A percentile compares a stretch with the other conserved stretches of the same genome.
Conservation (phyloP, 768 basidiomycete genomes). For the Mycena crocata region DNA sequence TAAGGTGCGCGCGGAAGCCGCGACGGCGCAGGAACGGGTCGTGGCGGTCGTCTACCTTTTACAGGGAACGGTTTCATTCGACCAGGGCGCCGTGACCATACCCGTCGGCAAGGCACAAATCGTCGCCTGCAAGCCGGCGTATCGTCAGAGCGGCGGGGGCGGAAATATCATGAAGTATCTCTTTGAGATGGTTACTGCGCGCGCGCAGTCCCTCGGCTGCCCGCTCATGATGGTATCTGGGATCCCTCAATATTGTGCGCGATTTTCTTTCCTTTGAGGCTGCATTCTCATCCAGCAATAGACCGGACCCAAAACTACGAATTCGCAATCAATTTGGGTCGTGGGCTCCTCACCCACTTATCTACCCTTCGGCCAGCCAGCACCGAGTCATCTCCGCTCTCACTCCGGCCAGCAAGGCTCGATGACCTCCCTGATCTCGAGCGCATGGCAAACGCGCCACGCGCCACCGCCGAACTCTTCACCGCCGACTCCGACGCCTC, state of each 20-base stretch:
- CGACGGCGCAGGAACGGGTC: constrained; percentile 1
- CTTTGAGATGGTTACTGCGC: constrained; percentile 6
- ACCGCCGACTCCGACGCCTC: background rate
- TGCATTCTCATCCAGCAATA: background rate
- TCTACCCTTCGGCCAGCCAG: background rate
- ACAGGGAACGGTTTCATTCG: constrained; percentile 2
- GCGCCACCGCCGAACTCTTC: constrained; percentile 5
- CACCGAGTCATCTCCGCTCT: background rate
- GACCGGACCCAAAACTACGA: constrained; percentile 21
- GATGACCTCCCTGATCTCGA: constrained; percentile 18
- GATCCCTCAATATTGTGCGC: constrained; percentile 2
- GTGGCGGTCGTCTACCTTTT: constrained; percentile 12
- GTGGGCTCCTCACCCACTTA: constrained; percentile 10
- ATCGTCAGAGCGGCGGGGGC: background rate
- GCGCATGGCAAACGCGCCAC: constrained; percentile 14
- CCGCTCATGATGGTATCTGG: constrained; percentile 3
- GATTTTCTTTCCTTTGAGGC: background rate
- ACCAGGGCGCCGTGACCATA: background rate
- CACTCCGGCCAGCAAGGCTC: constrained; percentile 7
- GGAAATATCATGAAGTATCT: background rate
- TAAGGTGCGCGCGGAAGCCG: background rate
- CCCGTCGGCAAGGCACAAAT: constrained; percentile 1
- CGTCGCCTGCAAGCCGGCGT: constrained; percentile 11
- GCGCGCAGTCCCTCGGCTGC: constrained; percentile 3
- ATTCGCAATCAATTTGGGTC: constrained; percentile 11